These are phyloP conservation scores for Termitomyces sp. DNA, from an alignment of 768 basidiomycete genomes.

Conservation along the genomic window DNA sequence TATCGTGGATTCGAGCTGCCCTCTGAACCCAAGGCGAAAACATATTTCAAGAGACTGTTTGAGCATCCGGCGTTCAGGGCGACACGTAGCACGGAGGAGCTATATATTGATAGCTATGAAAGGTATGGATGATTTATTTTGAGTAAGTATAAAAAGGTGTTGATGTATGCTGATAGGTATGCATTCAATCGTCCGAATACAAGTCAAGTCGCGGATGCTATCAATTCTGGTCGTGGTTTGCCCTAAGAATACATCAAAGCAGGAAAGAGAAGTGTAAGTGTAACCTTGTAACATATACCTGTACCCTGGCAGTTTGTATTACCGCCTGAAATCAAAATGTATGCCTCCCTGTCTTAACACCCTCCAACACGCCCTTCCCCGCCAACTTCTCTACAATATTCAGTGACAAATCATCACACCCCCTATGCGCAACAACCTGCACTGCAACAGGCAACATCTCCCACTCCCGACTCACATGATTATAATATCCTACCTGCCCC, in stretches of 20 bases:
- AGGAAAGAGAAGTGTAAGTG: not conserved
- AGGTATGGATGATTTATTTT: slow-evolving; percentile 39
- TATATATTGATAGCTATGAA: slow-evolving; percentile 73
- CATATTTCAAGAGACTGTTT: slow-evolving; percentile 52
- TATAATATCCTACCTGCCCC: slow-evolving; percentile 32
- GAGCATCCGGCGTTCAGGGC: slow-evolving; percentile 58
- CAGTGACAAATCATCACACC: slow-evolving; percentile 32
- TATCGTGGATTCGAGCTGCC: slow-evolving; percentile 67
- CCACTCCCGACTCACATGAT: slow-evolving; percentile 26
- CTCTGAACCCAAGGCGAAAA: slow-evolving; percentile 40
- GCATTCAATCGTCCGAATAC: slow-evolving; percentile 53
- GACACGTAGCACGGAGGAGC: slow-evolving; percentile 64
- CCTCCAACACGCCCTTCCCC: slow-evolving; percentile 20
- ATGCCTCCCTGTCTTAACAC: slow-evolving; percentile 21
- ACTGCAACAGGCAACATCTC: slow-evolving; percentile 34
- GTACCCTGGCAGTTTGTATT: not conserved
- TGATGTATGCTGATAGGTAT: not conserved
- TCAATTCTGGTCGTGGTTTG: slow-evolving; percentile 62
- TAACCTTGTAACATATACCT: not conserved
- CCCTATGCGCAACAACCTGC: slow-evolving; percentile 29
- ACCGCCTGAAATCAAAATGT: slow-evolving; percentile 11
- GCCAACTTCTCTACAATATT: slow-evolving; percentile 26
- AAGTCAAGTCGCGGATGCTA: slow-evolving; percentile 72
- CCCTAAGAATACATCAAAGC: slow-evolving; percentile 38
- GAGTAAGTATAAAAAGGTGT: too few relatives aligned